Evolutionary conservation across 2,329 filamentous ascomycete species (phyloP).

Genomic region (Neopestalotiopsis clavispora): DNA sequence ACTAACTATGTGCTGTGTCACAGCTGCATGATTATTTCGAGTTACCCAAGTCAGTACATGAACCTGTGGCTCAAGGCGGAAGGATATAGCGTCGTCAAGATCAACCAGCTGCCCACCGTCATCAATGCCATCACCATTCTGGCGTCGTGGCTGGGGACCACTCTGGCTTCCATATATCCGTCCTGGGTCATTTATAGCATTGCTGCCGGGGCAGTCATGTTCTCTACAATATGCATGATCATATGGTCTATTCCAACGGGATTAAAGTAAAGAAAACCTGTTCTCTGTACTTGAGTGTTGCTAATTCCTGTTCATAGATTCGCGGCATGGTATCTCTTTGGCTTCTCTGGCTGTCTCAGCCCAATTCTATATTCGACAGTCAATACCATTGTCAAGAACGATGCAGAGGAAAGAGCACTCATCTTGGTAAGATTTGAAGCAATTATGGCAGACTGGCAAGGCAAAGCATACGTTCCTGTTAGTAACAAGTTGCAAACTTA

Average conservation of each 20-base stretch:
- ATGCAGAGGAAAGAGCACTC: constrained; percentile 46
- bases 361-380: constrained; percentile 49
- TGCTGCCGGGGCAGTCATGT: constrained; percentile 43
- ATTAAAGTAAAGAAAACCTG: constrained; percentile 43
- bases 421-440: constrained; percentile 32
- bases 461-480: not conserved
- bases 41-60: constrained; percentile 54
- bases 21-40: constrained; percentile 49
- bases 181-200: constrained; percentile 52
- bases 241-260: constrained; percentile 54
- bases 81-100: constrained; percentile 50
- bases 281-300: not conserved
- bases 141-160: constrained; percentile 53
- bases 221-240: constrained; percentile 51
- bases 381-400: constrained; percentile 46
- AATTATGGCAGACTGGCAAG: not conserved
- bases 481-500: constrained; percentile 20
- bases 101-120: constrained; percentile 55
- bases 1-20: not conserved
- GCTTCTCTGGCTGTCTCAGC: constrained; percentile 41
- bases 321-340: constrained; percentile 48
- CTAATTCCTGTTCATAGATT: constrained; percentile 34
- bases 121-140: constrained; percentile 53
- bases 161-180: constrained; percentile 55
- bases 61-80: constrained; percentile 57